phyloP scores from a whole-genome alignment of 805 yeast genomes.

The Candida schatavii region DNA sequence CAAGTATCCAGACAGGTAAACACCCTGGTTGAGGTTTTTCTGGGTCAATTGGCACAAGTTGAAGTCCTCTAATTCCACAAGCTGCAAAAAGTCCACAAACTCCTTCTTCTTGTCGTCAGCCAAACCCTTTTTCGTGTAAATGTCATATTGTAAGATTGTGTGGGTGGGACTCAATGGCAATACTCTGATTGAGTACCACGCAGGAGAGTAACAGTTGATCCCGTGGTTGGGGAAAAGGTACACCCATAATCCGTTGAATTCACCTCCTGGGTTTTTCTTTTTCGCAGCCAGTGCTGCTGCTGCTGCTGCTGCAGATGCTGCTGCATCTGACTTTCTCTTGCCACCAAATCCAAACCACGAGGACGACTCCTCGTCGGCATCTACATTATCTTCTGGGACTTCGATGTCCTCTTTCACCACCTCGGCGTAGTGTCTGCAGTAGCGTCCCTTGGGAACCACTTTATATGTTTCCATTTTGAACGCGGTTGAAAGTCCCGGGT shows the following conservation, averaged over 20 bases:
- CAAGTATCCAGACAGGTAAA: conserved; percentile 55
- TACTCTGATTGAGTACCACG: conserved; percentile 62
- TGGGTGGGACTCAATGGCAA: conserved; percentile 52
- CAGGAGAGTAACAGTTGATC: conserved; percentile 63
- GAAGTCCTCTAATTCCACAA: conserved; percentile 59
- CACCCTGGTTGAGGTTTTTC: conserved; percentile 58
- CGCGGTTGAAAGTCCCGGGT: conserved; percentile 56
- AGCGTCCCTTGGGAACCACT: conserved; percentile 56
- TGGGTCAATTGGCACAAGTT: conserved; percentile 59
- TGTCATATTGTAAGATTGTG: conserved; percentile 59
- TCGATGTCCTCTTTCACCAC: conserved; percentile 40
- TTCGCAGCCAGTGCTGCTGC: conserved; percentile 4
- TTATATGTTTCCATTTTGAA: conserved; percentile 64
- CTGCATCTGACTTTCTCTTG: conserved; percentile 23
- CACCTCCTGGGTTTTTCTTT: conserved; percentile 54
- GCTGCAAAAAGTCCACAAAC: conserved; percentile 60
- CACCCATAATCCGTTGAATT: conserved; percentile 61
- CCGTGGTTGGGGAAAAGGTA: conserved; percentile 61
- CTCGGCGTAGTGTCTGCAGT: conserved; percentile 61
- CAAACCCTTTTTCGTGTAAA: conserved; percentile 58
- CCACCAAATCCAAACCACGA: conserved; percentile 56
- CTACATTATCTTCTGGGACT: conserved; percentile 24
- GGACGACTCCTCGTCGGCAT: conserved; percentile 25
- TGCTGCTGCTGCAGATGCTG: conserved; percentile 14
- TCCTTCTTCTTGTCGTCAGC: conserved; percentile 52